These are phyloP conservation scores for Cladobotryum protrusum DNA, from an alignment of 2,329 filamentous ascomycete species.

Conservation along the genomic window DNA sequence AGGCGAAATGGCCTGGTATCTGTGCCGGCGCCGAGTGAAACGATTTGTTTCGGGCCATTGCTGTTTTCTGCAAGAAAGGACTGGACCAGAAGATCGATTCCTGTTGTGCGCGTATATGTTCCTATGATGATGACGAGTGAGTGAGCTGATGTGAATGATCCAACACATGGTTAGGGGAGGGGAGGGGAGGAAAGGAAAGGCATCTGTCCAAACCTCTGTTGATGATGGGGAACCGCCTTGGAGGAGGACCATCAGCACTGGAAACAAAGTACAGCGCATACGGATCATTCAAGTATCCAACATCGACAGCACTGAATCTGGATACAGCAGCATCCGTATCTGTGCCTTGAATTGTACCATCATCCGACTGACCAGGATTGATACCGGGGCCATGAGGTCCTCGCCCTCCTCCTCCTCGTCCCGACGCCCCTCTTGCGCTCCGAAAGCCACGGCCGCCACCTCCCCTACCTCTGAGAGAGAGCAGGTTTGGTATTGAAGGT, in stretches of 20 bases:
- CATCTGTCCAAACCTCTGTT: conserved; percentile 81
- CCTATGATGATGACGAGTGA: conserved; percentile 49
- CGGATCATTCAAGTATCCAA: conserved; percentile 78
- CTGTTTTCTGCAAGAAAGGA: conserved; percentile 54
- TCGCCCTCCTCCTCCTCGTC: conserved; percentile 32
- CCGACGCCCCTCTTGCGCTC: conserved; percentile 30
- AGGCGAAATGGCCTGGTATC: conserved; percentile 85
- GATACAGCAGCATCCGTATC: conserved; percentile 89
- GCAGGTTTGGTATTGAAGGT: conserved; percentile 73
- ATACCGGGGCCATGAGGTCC: conserved; percentile 29
- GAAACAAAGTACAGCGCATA: conserved; percentile 68
- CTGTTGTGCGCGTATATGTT: conserved; percentile 84
- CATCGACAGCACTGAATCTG: conserved; percentile 76
- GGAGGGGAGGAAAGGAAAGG: too few relatives aligned
- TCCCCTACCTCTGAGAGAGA: conserved; percentile 42
- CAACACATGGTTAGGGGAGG: too few relatives aligned
- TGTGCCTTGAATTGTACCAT: conserved; percentile 77
- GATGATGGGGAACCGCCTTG: conserved; percentile 78
- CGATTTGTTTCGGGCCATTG: conserved; percentile 59
- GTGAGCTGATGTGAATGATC: background rate
- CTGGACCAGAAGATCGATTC: conserved; percentile 71
- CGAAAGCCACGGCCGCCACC: conserved; percentile 36
- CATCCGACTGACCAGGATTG: conserved; percentile 43
- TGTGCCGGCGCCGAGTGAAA: conserved; percentile 89
- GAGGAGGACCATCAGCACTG: conserved; percentile 36